Conservation (phyloP, 2,329 filamentous ascomycete genomes). For the Fusarium neocosmosporiellum region DNA sequence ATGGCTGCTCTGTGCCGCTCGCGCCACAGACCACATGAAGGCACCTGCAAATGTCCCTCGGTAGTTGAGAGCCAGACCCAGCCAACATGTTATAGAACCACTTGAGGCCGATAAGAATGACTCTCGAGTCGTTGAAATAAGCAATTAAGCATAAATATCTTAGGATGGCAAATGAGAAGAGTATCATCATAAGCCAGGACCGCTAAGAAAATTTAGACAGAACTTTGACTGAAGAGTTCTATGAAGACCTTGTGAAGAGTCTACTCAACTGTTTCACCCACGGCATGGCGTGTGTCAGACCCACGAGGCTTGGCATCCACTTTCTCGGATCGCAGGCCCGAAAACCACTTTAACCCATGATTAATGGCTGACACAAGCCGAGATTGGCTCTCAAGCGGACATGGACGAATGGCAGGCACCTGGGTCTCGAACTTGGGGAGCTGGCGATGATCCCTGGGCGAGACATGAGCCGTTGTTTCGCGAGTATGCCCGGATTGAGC, state of each 20-base stretch:
- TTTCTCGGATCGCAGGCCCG: constrained; percentile 41
- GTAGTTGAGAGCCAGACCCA: constrained; percentile 13
- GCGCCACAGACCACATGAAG: constrained; percentile 6
- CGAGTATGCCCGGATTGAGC: not conserved
- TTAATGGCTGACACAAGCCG: not conserved
- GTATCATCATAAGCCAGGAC: not conserved
- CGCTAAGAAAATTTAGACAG: not conserved
- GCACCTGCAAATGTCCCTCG: constrained; percentile 15
- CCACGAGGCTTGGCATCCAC: not conserved
- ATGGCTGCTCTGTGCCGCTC: not conserved
- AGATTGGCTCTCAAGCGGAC: constrained; percentile 8
- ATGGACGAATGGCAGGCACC: not conserved
- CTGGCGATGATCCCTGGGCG: not conserved
- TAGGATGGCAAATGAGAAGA: not conserved
- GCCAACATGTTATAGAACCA: not conserved
- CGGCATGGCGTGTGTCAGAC: not conserved
- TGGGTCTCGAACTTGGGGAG: not conserved
- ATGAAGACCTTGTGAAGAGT: not conserved
- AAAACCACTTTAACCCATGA: constrained; percentile 3
- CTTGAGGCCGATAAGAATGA: not conserved
- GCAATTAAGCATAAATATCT: not conserved
- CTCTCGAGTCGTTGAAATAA: not conserved
- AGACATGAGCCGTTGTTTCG: not conserved
- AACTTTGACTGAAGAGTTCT: not conserved
- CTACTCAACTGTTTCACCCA: not conserved